These are phyloP conservation scores for Phanerochaete carnosa DNA, from an alignment of 768 basidiomycete genomes.

Conservation along the genomic window DNA sequence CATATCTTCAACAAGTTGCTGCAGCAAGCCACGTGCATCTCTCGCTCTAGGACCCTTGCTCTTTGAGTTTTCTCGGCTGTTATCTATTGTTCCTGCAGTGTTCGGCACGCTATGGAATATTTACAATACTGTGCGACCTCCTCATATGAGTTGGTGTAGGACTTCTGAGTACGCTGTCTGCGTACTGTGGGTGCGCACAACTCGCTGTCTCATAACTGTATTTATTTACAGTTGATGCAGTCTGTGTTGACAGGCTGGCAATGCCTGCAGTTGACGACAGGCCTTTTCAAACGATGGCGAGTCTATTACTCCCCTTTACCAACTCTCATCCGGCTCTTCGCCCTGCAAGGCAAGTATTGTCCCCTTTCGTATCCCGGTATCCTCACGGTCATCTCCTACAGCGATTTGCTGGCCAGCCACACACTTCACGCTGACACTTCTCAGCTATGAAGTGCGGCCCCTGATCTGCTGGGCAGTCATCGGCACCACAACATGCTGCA, in stretches of 20 bases:
- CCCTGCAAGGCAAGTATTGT: conserved; percentile 56
- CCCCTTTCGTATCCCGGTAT: neutral
- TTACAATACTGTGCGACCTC: conserved; percentile 50
- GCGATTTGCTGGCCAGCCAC: conserved; percentile 97
- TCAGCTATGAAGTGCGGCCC: conserved; percentile 68
- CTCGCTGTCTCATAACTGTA: neutral
- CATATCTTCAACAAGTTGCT: conserved; percentile 40
- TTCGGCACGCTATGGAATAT: conserved; percentile 63
- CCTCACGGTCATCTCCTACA: conserved; percentile 1
- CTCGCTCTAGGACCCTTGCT: conserved; percentile 55
- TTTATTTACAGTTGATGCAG: conserved; percentile 36
- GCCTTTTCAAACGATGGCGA: conserved; percentile 86
- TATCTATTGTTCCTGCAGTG: conserved; percentile 70
- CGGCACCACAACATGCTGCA: conserved; percentile 82
- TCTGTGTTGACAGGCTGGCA: conserved; percentile 85
- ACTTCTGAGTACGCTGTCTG: conserved; percentile 66
- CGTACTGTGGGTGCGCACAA: conserved; percentile 61
- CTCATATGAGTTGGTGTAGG: conserved; percentile 29
- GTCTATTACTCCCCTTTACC: conserved; percentile 86
- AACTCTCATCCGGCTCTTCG: conserved; percentile 87
- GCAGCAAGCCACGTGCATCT: neutral
- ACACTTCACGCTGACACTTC: conserved; percentile 73
- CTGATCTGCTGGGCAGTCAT: conserved; percentile 90
- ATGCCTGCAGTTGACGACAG: conserved; percentile 83
- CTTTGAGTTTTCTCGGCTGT: conserved; percentile 66